These are phyloP conservation scores for Carallia brachiata DNA, from an alignment of 345 rosid genomes.

Conservation along the genomic window DNA sequence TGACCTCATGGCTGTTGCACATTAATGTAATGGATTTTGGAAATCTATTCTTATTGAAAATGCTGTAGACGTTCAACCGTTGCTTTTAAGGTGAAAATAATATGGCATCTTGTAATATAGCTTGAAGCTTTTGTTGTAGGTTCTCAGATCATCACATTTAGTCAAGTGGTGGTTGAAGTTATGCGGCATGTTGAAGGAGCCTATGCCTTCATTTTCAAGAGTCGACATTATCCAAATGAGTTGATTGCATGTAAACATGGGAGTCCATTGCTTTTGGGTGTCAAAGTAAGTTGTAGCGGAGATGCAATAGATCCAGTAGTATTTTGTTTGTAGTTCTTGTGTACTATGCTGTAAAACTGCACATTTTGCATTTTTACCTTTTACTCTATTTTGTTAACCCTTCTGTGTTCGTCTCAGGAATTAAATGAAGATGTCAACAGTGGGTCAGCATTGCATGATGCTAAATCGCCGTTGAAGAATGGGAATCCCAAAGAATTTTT, in stretches of 20 bases:
- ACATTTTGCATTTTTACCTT: not conserved
- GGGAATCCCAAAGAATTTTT: constrained; percentile 77
- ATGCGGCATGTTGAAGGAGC: constrained; percentile 98
- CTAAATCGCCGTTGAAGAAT: constrained; percentile 54
- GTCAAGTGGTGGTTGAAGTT: constrained; percentile 93
- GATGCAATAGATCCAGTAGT: constrained; percentile 7
- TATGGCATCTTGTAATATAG: not conserved
- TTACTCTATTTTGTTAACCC: not conserved
- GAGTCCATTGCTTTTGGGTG: constrained; percentile 88
- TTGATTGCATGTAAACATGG: constrained; percentile 96
- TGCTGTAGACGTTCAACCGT: not conserved
- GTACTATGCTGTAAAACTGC: not conserved
- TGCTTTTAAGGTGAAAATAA: not conserved
- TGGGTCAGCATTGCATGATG: constrained; percentile 60
- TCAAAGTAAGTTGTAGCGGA: constrained; percentile 61
- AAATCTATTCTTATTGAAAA: constrained; percentile 2
- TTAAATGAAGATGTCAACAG: constrained; percentile 40
- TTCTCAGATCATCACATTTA: constrained; percentile 61
- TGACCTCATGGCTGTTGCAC: not conserved
- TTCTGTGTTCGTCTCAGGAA: constrained; percentile 40
- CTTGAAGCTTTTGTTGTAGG: constrained; percentile 43
- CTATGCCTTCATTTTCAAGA: constrained; percentile 92
- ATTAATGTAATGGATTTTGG: not conserved
- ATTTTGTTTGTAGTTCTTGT: not conserved
- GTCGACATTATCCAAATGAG: constrained; percentile 90